A percentile compares a stretch with the other conserved stretches of the same genome.
Evolutionary conservation across 202 grass and related monocot genomes (phyloP).

Genomic region (Elaeis oleifera): DNA sequence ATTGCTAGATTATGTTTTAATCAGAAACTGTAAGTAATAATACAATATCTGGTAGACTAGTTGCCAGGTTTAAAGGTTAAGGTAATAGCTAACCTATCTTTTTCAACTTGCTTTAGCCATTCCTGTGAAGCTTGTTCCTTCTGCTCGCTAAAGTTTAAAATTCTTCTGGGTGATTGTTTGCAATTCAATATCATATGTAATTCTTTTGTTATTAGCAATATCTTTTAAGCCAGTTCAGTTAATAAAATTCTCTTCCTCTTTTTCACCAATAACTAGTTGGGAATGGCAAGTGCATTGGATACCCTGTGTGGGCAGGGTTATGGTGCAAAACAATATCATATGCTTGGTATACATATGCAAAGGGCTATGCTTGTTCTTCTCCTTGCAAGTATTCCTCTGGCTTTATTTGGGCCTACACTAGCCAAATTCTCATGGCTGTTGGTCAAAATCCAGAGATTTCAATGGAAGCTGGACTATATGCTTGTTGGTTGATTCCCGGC

Average conservation of each 20-base stretch:
- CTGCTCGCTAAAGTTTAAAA: too few relatives aligned
- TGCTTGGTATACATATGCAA: conserved; percentile 59
- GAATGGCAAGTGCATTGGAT: conserved; percentile 74
- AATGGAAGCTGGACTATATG: conserved; percentile 52
- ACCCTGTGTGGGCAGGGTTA: conserved; percentile 75
- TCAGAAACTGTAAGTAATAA: too few relatives aligned
- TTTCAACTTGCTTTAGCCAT: too few relatives aligned
- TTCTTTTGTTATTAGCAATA: not conserved
- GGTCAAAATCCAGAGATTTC: conserved; percentile 91
- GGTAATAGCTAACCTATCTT: too few relatives aligned
- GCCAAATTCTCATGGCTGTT: conserved; percentile 44
- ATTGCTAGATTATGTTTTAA: too few relatives aligned
- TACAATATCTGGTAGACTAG: too few relatives aligned
- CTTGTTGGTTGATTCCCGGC: conserved; percentile 59
- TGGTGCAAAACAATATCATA: conserved; percentile 56
- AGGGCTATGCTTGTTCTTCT: conserved; percentile 65
- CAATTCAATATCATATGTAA: too few relatives aligned
- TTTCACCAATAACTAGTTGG: conserved; percentile 45
- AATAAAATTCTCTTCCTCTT: conserved; percentile 5
- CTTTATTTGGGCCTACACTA: conserved; percentile 53
- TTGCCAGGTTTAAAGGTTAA: too few relatives aligned
- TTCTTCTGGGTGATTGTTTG: too few relatives aligned
- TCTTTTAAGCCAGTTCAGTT: not conserved
- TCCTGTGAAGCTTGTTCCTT: too few relatives aligned
- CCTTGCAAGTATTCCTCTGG: conserved; percentile 44